Evolutionary conservation across 495 filamentous ascomycete species (phyloP).

Genomic region (Annulohypoxylon moriforme): DNA sequence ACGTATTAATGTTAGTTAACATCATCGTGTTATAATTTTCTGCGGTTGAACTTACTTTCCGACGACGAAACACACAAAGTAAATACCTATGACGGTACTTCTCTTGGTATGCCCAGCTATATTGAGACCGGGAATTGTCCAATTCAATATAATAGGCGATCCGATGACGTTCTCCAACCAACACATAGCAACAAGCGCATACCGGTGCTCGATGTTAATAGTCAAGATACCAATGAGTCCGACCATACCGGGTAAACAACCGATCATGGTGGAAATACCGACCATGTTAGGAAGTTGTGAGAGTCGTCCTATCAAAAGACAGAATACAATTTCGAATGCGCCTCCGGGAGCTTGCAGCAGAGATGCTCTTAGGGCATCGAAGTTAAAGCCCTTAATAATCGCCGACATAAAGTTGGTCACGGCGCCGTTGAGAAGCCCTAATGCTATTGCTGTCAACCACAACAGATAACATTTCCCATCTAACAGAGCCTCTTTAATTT

Average conservation of each 20-base stretch:
- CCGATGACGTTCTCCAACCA: slow-evolving; percentile 63
- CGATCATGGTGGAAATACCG: slow-evolving; percentile 40
- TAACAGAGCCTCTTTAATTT: slow-evolving; percentile 54
- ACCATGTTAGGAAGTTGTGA: slow-evolving; percentile 53
- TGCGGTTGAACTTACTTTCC: slow-evolving; percentile 31
- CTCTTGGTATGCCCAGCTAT: slow-evolving; percentile 52
- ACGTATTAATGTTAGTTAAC: slow-evolving; percentile 22
- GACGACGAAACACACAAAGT: slow-evolving; percentile 47
- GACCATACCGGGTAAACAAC: slow-evolving; percentile 39
- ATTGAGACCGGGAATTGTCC: slow-evolving; percentile 45
- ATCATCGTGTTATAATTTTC: background rate
- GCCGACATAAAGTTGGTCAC: slow-evolving; percentile 60
- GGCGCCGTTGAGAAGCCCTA: slow-evolving; percentile 60
- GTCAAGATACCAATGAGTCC: slow-evolving; percentile 41
- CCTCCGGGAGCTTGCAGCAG: slow-evolving; percentile 61
- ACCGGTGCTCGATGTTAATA: slow-evolving; percentile 56
- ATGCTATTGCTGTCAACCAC: slow-evolving; percentile 52
- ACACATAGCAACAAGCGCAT: slow-evolving; percentile 63
- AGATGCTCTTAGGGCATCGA: slow-evolving; percentile 49
- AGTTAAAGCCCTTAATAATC: slow-evolving; percentile 57
- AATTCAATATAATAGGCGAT: slow-evolving; percentile 52
- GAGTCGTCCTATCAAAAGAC: slow-evolving; percentile 52
- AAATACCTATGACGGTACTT: slow-evolving; percentile 44
- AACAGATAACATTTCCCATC: slow-evolving; percentile 56
- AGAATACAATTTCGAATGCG: slow-evolving; percentile 54